These are phyloP conservation scores for Trichoderma gracile DNA, from an alignment of 2,329 filamentous ascomycete genomes.

Conservation along the genomic window DNA sequence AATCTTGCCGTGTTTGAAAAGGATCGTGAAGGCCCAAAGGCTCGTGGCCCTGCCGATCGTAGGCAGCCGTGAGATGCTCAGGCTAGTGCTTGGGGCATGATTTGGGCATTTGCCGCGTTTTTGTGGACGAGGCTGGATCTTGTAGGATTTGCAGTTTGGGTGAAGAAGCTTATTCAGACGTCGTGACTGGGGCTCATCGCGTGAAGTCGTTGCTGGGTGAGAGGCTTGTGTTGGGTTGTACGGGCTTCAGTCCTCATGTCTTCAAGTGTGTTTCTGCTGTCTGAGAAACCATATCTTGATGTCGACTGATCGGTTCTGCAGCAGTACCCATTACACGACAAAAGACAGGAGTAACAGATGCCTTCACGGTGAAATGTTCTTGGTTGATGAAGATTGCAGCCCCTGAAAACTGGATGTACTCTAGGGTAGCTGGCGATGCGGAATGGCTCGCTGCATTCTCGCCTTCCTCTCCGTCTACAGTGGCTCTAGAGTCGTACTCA, in stretches of 20 bases:
- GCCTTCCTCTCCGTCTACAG: no score
- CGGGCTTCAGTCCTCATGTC: no score
- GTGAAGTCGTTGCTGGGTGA: background rate
- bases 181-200: background rate
- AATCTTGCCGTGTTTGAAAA: background rate
- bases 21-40: background rate
- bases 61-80: background rate
- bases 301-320: no score
- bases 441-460: no score
- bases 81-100: background rate
- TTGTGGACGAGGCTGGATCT: background rate
- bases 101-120: background rate
- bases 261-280: background rate
- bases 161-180: background rate
- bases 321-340: no score
- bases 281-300: no score
- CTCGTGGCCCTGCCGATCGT: constrained; percentile 9
- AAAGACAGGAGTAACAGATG: no score
- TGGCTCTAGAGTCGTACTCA: no score
- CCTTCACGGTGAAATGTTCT: no score
- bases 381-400: no score
- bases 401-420: no score
- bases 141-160: background rate
- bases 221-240: background rate
- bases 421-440: no score